phyloP scores from a whole-genome alignment of 1,284 basidiomycete genomes.

The Exobasidium cylindrosporum region DNA sequence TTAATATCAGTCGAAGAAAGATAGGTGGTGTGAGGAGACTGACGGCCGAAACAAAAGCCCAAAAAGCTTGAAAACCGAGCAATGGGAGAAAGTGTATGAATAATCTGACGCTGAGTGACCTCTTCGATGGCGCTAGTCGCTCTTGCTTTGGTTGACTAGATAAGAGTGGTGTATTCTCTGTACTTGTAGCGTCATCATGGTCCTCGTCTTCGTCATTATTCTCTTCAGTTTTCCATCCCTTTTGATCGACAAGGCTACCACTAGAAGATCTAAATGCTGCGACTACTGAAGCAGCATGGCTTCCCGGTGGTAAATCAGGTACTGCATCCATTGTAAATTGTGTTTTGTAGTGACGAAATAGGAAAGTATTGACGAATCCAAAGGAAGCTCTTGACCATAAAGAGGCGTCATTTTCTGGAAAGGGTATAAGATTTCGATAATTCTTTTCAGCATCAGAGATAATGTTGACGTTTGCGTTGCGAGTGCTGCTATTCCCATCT shows the following conservation, averaged over 20 bases:
- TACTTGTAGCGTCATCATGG: neutral
- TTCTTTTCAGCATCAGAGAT: slow-evolving; percentile 12
- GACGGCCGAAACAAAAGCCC: slow-evolving; percentile 57
- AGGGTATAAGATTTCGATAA: slow-evolving; percentile 23
- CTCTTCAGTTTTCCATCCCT: neutral
- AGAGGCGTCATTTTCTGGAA: slow-evolving; percentile 47
- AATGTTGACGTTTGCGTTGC: too few species aligned
- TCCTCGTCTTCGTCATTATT: slow-evolving; percentile 1
- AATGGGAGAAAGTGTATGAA: slow-evolving; percentile 55
- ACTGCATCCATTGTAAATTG: slow-evolving; percentile 58
- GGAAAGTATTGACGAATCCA: slow-evolving; percentile 50
- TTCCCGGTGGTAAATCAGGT: slow-evolving; percentile 60
- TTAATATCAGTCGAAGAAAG: slow-evolving; percentile 59
- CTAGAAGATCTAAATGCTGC: slow-evolving; percentile 42
- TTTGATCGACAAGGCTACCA: slow-evolving; percentile 9
- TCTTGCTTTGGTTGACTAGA: slow-evolving; percentile 11
- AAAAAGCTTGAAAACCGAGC: slow-evolving; percentile 54
- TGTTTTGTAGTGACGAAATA: slow-evolving; percentile 57
- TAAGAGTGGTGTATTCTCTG: neutral
- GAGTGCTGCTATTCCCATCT: neutral
- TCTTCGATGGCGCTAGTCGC: slow-evolving; percentile 40
- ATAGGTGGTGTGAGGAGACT: slow-evolving; percentile 59
- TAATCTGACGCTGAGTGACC: slow-evolving; percentile 54
- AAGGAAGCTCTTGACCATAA: slow-evolving; percentile 46
- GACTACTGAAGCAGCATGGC: slow-evolving; percentile 57